A percentile compares a stretch with the other conserved stretches of the same genome.
Conservation (phyloP, 2,329 filamentous ascomycete species). For the Fusarium circinatum region DNA sequence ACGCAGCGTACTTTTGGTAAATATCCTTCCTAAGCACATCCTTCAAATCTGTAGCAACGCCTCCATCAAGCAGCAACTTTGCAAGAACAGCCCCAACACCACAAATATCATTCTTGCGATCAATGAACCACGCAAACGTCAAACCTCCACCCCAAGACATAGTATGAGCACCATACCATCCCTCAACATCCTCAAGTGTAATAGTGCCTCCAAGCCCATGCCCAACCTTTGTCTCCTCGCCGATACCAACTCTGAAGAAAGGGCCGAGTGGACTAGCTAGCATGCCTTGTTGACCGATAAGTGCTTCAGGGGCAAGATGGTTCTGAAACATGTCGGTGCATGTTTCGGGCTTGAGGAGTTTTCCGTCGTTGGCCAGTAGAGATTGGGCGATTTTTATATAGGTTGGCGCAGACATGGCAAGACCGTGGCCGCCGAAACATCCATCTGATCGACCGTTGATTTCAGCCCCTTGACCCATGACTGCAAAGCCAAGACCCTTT, state of each 20-base stretch:
- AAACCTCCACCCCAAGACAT: conserved; percentile 59
- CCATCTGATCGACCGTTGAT: conserved; percentile 48
- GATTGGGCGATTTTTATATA: conserved; percentile 59
- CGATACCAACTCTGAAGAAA: conserved; percentile 51
- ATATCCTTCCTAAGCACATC: conserved; percentile 55
- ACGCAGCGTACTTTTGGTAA: conserved; percentile 49
- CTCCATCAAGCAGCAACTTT: conserved; percentile 46
- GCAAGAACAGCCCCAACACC: conserved; percentile 55
- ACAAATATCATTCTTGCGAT: conserved; percentile 58
- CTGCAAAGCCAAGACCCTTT: conserved; percentile 47
- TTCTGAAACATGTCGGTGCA: conserved; percentile 59
- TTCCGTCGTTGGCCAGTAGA: conserved; percentile 60
- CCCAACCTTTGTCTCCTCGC: conserved; percentile 47
- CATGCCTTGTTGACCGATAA: conserved; percentile 41
- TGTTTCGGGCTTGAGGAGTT: conserved; percentile 55
- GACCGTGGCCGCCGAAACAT: conserved; percentile 58
- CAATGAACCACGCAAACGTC: conserved; percentile 60
- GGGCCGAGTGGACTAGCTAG: conserved; percentile 46
- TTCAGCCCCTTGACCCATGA: conserved; percentile 48
- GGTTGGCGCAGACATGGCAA: conserved; percentile 51
- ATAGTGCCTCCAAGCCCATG: conserved; percentile 56
- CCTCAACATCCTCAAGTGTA: conserved; percentile 53
- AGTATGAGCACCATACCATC: conserved; percentile 56
- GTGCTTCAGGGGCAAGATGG: conserved; percentile 52
- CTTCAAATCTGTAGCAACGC: conserved; percentile 48